phyloP scores from a whole-genome alignment of 75 land plant species.

The Cryptomeria japonica region DNA sequence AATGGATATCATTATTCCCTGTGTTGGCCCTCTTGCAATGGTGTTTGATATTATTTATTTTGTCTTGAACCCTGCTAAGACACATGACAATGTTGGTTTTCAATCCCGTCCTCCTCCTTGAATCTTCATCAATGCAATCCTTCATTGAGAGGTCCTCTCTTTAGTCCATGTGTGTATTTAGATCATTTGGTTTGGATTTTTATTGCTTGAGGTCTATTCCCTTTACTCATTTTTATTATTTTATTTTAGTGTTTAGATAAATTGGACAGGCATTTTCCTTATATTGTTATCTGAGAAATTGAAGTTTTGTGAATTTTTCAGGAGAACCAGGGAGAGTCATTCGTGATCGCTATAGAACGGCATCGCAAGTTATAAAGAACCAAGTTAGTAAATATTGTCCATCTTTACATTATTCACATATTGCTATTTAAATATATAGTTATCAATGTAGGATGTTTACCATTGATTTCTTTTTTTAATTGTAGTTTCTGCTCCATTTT shows the following conservation, averaged over 20 bases:
- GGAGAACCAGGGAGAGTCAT: constrained; percentile 93
- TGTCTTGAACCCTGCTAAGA: background rate
- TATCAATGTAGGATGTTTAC: background rate
- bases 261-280: background rate
- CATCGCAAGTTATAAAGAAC: constrained; percentile 89
- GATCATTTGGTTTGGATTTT: background rate
- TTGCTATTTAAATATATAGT: background rate
- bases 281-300: background rate
- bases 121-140: background rate
- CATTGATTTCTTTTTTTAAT: background rate
- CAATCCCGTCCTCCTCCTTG: background rate
- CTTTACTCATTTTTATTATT: background rate
- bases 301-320: constrained; percentile 20
- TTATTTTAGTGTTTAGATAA: background rate
- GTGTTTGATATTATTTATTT: too few species aligned
- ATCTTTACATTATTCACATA: background rate
- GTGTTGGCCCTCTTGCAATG: too few species aligned
- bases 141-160: background rate
- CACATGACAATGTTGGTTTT: background rate
- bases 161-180: too few species aligned
- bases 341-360: constrained; percentile 89
- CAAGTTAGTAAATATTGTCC: constrained; percentile 56
- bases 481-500: background rate
- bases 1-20: background rate
- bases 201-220: background rate